Base-by-base conservation (phyloP, 2,329 filamentous ascomycete genomes). In the Aspergillus fumigatus region DNA sequence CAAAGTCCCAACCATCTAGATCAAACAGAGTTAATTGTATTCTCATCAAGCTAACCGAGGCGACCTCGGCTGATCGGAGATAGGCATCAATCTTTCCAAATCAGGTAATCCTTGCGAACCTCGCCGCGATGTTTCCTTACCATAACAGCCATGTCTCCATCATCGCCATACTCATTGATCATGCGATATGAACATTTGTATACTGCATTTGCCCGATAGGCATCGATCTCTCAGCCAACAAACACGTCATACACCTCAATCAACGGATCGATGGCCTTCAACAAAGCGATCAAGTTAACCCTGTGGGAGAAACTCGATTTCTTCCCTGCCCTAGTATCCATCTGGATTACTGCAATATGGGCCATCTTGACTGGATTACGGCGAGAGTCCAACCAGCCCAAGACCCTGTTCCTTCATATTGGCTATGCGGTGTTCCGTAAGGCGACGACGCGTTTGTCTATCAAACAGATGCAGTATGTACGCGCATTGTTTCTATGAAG, bases 371-470 rank as follows among this genome's bases (percentile, higher is more conserved):
- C 67, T 0, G 63, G 68, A 6, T 50, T 70, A 19, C 64, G 63
- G 59, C 70, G 68, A 17, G 63, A 63, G 11, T 59, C 67, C 14
- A 58, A 64, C 26, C 60, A 71, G 57, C 71, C 71, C 21, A 66
- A 66, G 21, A 64, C 67, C 3, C 57, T 70, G 52, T 59, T 68
- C 47, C 58, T 74, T 48, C 71, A 74, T 59, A 57, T 73, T 32
- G 70, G 70, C 27, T 73, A 74, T 63, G 69, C 71, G 1, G 56
- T 69, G 7, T 65, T 72, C 40, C 68, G 71, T 53, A 70, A 71
- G 55, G 57, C 63, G 2, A 73, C 69, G 0, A 41, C 58, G 19
- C 68, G 71, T 3, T 40, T 74, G 48, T 50, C 62, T 54, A 21
- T 51, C 48, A 51, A 55, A 32, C 71, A 73, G 54, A 62, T 73